A percentile compares a stretch with the other conserved stretches of the same genome.
These are phyloP conservation scores for Pleurotus giganteus DNA, from an alignment of 768 basidiomycete species.

Conservation along the genomic window DNA sequence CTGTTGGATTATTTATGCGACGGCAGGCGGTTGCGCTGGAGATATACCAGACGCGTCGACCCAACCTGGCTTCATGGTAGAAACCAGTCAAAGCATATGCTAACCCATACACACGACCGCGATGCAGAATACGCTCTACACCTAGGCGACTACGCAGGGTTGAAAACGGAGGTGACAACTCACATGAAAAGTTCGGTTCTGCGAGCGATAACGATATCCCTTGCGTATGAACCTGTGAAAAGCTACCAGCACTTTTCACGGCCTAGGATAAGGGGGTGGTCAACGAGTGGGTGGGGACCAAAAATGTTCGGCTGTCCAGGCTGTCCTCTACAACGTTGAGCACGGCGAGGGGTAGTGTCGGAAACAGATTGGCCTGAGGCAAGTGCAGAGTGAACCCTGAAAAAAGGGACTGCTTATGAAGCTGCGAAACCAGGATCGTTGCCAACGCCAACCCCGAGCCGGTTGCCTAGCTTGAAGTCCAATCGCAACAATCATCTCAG, in stretches of 20 bases:
- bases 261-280: not conserved
- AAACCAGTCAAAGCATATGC: not conserved
- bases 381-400: too few species aligned
- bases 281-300: too few species aligned
- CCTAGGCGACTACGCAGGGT: not conserved
- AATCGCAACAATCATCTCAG: too few species aligned
- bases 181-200: constrained; percentile 1
- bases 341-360: too few species aligned
- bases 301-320: too few species aligned
- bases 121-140: not conserved
- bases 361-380: too few species aligned
- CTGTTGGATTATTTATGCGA: too few species aligned
- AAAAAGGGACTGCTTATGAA: too few species aligned
- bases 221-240: not conserved
- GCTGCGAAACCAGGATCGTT: too few species aligned
- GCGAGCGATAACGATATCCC: not conserved
- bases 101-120: not conserved
- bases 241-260: constrained; percentile 11
- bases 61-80: not conserved
- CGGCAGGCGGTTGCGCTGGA: not conserved
- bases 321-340: too few species aligned
- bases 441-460: too few species aligned
- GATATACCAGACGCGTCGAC: not conserved
- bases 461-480: too few species aligned
- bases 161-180: not conserved